Evolutionary conservation across 805 yeast genomes (phyloP), one percentile per base, ranked within the genome.

Genomic region (Suhomyces sp.): DNA sequence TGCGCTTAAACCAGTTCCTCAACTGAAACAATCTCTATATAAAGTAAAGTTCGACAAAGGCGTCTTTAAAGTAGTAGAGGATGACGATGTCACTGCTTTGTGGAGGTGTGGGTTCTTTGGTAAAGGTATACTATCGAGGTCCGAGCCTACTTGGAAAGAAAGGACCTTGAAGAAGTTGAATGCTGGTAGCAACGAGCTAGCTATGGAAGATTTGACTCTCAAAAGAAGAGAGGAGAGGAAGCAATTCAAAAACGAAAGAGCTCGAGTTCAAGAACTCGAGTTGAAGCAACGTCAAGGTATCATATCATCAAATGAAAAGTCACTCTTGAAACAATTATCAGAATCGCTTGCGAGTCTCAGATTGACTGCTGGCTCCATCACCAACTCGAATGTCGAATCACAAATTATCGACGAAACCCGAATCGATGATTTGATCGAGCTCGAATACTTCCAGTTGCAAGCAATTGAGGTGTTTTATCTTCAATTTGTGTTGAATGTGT

Each of bases 81-180:
- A 66, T 1, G 56, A 62, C 0, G 83, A 78, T 29, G 85, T 86
- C 82, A 57, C 61, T 19, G 67, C 68, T 39, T 69, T 94, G 2
- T 94, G 98, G 98, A 68, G 75, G 15, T 79, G 79, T 58, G 99
- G 99, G 1, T 94, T 91, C 63, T 94, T 90, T 64, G 99, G 99
- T 6, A 94, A 93, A 62, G 99, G 98, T 2, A 80, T 82, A 2
- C 71, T 91, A 44, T 88, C 97, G 33, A 76, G 99, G 56, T 87
- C 96, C 52, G 97, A 94, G 63, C 97, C 99, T 0, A 82, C 97
- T 0, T 94, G 98, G 97, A 68, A 64, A 44, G 75, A 73, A n/a
- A 76, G 97, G 49, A 83, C 89, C 1, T 68, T 51, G 35, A 74
- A 84, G 45, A 67, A 89, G 41, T 68, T 87, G 22, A 41, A 41